Evolutionary conservation across 2,329 filamentous ascomycete species (phyloP), one percentile per base, ranked within the genome.

Genomic region (Dactylellina drechsleri): DNA sequence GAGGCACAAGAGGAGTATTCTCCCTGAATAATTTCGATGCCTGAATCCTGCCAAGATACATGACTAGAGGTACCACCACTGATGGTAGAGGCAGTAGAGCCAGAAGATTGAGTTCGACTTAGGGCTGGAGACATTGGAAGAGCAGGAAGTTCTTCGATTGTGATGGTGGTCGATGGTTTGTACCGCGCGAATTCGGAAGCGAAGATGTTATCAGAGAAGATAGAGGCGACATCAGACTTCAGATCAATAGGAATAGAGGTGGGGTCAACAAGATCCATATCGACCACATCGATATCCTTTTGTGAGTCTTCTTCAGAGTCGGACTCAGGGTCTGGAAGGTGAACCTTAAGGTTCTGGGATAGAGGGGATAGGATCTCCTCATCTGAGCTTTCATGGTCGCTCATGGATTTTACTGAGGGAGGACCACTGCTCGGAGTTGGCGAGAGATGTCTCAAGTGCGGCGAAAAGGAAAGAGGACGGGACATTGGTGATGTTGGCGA

Each of bases 81-180:
- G 20, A 54, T 31, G 15, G 36, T 59, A 8, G 71, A 75, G 18
- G 49, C 28, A 15, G 62, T 52, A 1, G 71, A 75, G 13, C 56
- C 58, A 20, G 71, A 47, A 6, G 71, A 75, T 23, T 40, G 58
- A 36, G 71, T 75, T 16, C 71, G 71, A 23, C 71, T 76, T 2
- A 71, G 40, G 2, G 66, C 66, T 23, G 72, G 72, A 6, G 72
- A 76, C 31, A 66, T 36, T 4, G 66, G 72, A n/a, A 71, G 57
- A n/a, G 72, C 72, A 13, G 72, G 72, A 12, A 76, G 50, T 60
- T 76, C 72, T 58, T 76, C 72, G 26, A 76, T 76, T 41, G 66
- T 70, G 10, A 76, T 70, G 31, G 50, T 57, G 41, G 60, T 50
- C 2, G 66, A 58, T 23, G 52, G 62, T 23, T 56, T 61, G 31